phyloP scores from a whole-genome alignment of 352 stramenopile genomes.

The Phytophthora ramorum region DNA sequence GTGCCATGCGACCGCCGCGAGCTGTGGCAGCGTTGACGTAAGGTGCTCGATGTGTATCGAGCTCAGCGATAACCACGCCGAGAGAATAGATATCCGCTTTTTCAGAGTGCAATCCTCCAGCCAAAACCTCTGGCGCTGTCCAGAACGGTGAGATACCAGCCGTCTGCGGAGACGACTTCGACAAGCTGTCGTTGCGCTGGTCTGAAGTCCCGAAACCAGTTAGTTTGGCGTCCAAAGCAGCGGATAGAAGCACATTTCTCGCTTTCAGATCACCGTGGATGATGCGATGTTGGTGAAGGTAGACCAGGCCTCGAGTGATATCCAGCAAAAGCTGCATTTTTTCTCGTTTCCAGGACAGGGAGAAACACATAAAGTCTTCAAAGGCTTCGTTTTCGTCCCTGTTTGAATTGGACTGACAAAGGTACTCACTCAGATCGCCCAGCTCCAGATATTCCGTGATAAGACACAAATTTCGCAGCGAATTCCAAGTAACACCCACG shows the following conservation, averaged over 20 bases:
- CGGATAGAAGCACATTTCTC: conserved; percentile 54
- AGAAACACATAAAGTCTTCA: conserved; percentile 30
- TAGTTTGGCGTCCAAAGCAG: conserved; percentile 46
- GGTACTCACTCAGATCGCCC: conserved; percentile 46
- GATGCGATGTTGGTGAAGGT: conserved; percentile 51
- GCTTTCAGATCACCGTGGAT: conserved; percentile 67
- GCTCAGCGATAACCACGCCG: conserved; percentile 63
- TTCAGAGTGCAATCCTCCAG: conserved; percentile 47
- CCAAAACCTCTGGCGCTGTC: conserved; percentile 79
- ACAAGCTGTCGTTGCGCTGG: background rate
- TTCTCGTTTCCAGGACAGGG: conserved; percentile 47
- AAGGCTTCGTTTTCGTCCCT: conserved; percentile 3
- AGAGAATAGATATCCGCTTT: conserved; percentile 81
- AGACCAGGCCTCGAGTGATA: conserved; percentile 51
- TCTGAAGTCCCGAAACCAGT: conserved; percentile 41
- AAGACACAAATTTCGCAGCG: conserved; percentile 51
- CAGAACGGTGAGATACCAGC: conserved; percentile 48
- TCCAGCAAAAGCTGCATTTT: conserved; percentile 58
- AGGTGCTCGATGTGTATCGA: conserved; percentile 57
- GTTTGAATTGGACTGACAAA: conserved; percentile 24
- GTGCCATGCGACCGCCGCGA: conserved; percentile 18
- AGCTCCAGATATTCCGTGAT: conserved; percentile 54
- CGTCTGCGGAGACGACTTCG: conserved; percentile 20
- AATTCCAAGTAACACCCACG: conserved; percentile 50
- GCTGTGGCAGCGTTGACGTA: conserved; percentile 31